Conservation (phyloP, 2,329 filamentous ascomycete species). For the Clarireedia hainanense region DNA sequence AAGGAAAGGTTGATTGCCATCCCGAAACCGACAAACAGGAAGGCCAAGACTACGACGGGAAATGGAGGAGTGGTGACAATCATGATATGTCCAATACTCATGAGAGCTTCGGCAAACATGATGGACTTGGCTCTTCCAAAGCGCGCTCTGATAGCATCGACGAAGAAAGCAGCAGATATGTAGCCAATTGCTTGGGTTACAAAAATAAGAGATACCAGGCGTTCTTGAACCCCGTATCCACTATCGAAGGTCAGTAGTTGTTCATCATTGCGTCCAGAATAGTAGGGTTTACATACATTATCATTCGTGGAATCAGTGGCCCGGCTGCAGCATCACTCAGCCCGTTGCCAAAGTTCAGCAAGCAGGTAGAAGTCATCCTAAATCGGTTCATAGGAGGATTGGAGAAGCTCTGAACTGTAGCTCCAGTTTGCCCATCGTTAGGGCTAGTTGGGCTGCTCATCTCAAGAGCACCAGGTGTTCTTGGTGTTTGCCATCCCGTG, state of each 20-base stretch:
- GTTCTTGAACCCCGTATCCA: constrained; percentile 3
- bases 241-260: neutral
- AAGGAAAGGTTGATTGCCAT: constrained; percentile 49
- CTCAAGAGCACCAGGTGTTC: constrained; percentile 32
- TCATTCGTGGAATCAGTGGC: constrained; percentile 74
- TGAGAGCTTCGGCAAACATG: constrained; percentile 47
- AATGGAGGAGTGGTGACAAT: constrained; percentile 65
- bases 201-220: constrained; percentile 72
- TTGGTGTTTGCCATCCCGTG: constrained; percentile 17
- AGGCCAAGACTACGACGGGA: constrained; percentile 56
- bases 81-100: constrained; percentile 55
- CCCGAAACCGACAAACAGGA: constrained; percentile 58
- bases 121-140: constrained; percentile 60
- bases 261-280: neutral
- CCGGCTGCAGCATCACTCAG: constrained; percentile 70
- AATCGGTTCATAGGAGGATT: constrained; percentile 62
- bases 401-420: constrained; percentile 48
- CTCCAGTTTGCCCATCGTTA: constrained; percentile 30
- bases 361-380: constrained; percentile 54
- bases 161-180: constrained; percentile 59
- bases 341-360: constrained; percentile 61
- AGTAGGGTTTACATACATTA: constrained; percentile 37
- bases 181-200: constrained; percentile 71
- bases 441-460: constrained; percentile 46
- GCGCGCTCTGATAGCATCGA: constrained; percentile 53